Evolutionary conservation across 108 stramenopile genomes (phyloP), one percentile per base, ranked within the genome.

Genomic region (Nitzschia sp.): DNA sequence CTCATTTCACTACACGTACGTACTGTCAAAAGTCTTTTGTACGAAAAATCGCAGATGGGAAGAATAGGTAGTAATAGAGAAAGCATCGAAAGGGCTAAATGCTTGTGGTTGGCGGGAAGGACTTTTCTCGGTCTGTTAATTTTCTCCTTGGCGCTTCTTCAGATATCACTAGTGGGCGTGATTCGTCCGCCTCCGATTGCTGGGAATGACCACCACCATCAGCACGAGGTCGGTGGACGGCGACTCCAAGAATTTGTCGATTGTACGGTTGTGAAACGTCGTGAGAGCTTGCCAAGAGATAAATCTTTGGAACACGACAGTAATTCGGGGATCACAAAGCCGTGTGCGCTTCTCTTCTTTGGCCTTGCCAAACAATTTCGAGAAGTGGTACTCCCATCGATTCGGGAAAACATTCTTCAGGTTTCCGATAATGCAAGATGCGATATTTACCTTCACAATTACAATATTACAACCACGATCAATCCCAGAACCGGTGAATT

Each of bases 331-430:
- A 19, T 5, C n/a, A 4, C 26, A 11, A 26, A 58, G 1, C 61
- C 61, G 30, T 79, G 78, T 35, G 78, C 78, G 21, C 68, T 79
- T 13, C 23, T 61, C 17, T 52, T 79, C 30, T 69, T 69, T 69
- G 78, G 78, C 45, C 52, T 72, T 16, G 55, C 73, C 6, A 33
- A 71, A 44, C 36, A 63, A 17, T 79, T 79, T 29, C 21, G 35
- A 16, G 27, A 47, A 3, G 29, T 75, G 19, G 73, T 75, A 29
- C 69, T 79, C 33, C 78, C 78, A 3, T 69, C 78, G 15, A 58
- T 79, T 27, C 56, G 28, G 50, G 55, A 65, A 38, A 63, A 74
- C 29, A 52, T 79, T 16, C 62, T 79, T 29, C 30, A 53, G 30
- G 50, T 62, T 45, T 77, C 77, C 52, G 70, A 58, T 29, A 79